Percentiles rank a stretch among this genome's conserved stretches.
Evolutionary conservation across 108 stramenopile species (phyloP).

Genomic region (Skeletonema menzelii): DNA sequence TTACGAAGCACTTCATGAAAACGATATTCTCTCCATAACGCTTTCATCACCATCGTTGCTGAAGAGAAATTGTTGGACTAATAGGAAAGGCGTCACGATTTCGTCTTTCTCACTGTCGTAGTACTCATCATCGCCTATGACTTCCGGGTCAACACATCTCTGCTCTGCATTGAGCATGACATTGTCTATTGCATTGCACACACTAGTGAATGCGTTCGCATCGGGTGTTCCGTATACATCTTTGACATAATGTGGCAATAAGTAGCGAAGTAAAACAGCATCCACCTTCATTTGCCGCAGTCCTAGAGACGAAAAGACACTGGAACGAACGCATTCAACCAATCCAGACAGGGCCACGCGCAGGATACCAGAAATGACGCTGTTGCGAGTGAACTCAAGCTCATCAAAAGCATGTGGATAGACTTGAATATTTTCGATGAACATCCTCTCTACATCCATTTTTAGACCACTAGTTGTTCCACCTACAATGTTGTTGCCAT

Average conservation of each 20-base stretch:
- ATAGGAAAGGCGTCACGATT: constrained; percentile 40
- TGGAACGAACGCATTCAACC: constrained; percentile 61
- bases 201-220: constrained; percentile 35
- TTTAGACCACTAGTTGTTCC: constrained; percentile 63
- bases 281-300: constrained; percentile 81
- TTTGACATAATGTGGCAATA: constrained; percentile 79
- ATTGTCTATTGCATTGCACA: constrained; percentile 53
- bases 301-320: constrained; percentile 56
- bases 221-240: constrained; percentile 64
- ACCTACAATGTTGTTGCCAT: constrained; percentile 69
- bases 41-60: not conserved
- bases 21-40: constrained; percentile 18
- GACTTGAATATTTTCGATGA: constrained; percentile 67
- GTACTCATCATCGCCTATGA: constrained; percentile 46
- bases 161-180: constrained; percentile 53
- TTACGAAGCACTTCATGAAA: constrained; percentile 3
- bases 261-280: constrained; percentile 64
- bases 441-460: constrained; percentile 88
- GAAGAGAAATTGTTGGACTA: constrained; percentile 32
- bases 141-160: constrained; percentile 49
- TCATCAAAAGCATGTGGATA: constrained; percentile 63
- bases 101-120: constrained; percentile 49
- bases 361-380: constrained; percentile 58
- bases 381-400: constrained; percentile 57
- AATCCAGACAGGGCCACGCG: constrained; percentile 65